Evolutionary conservation across 345 rosid genomes (phyloP).

Genomic region (Eucalyptus cladocalyx): DNA sequence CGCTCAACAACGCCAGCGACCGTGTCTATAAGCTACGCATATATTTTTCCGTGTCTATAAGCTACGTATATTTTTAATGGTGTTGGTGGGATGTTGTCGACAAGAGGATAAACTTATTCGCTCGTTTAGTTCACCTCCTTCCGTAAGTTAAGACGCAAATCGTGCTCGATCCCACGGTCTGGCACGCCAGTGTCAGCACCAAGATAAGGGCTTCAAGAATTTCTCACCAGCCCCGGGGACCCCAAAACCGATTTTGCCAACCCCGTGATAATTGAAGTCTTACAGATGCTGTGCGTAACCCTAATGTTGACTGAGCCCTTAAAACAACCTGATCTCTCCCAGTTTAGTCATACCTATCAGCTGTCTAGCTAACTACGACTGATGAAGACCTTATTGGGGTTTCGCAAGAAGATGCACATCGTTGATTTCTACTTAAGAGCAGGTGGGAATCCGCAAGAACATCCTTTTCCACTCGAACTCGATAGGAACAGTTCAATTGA

Average conservation of each 20-base stretch:
- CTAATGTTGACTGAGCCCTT: not conserved
- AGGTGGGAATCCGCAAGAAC: not conserved
- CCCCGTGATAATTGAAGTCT: not conserved
- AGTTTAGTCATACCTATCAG: not conserved
- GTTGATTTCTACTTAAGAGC: not conserved
- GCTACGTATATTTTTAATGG: not conserved
- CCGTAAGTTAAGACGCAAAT: not conserved
- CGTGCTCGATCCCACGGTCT: not conserved
- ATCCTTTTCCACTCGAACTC: not conserved
- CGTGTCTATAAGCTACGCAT: not conserved
- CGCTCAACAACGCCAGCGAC: not conserved
- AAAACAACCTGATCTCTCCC: not conserved
- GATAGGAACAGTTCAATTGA: not conserved
- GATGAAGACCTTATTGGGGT: not conserved
- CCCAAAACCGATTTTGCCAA: not conserved
- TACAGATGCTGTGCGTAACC: not conserved
- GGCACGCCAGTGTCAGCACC: not conserved
- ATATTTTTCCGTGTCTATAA: not conserved
- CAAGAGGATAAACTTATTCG: not conserved
- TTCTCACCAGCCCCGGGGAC: not conserved
- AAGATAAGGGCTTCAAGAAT: not conserved
- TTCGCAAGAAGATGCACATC: not conserved
- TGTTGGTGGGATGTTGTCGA: not conserved
- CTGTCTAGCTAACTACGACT: not conserved
- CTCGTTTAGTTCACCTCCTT: not conserved